A percentile compares a stretch with the other conserved stretches of the same genome.
Evolutionary conservation across 2,329 filamentous ascomycete genomes (phyloP).

Genomic region (Cladosporium sp.): DNA sequence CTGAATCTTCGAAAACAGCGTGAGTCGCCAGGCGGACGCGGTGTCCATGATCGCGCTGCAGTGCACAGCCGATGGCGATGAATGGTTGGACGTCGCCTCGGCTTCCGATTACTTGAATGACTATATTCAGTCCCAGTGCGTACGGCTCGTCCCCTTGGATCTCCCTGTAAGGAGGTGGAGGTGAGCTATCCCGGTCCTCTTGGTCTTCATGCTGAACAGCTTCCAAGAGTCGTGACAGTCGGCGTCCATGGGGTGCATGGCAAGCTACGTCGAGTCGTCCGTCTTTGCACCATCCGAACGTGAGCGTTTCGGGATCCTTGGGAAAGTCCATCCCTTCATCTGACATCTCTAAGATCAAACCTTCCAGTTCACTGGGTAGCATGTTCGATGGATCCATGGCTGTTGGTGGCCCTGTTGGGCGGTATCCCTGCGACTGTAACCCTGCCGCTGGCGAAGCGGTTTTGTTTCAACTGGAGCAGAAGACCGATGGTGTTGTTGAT

Average conservation of each 20-base stretch:
- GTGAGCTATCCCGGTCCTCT: neutral
- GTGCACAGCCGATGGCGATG: slow-evolving; percentile 61
- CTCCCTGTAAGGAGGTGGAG: neutral
- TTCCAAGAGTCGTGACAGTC: neutral
- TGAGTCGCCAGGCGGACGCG: slow-evolving; percentile 71
- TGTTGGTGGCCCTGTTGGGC: too few relatives aligned
- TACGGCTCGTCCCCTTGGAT: neutral
- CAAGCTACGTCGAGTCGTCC: slow-evolving; percentile 1
- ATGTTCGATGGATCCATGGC: too few relatives aligned
- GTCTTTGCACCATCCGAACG: neutral
- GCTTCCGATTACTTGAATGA: slow-evolving; percentile 70
- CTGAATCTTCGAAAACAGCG: slow-evolving; percentile 61
- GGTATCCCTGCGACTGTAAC: too few relatives aligned
- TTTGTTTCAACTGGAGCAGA: too few relatives aligned
- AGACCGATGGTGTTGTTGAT: too few relatives aligned
- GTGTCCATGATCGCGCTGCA: slow-evolving; percentile 63
- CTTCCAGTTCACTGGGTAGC: too few relatives aligned
- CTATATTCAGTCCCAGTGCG: slow-evolving; percentile 52
- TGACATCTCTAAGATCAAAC: too few relatives aligned
- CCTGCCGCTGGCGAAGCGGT: too few relatives aligned
- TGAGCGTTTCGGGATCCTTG: neutral
- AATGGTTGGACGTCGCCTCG: slow-evolving; percentile 74
- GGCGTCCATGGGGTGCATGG: slow-evolving; percentile 5
- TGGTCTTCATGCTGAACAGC: neutral
- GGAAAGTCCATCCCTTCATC: too few relatives aligned